Evolutionary conservation across 208 protist genomes (phyloP).

Genomic region (Trypanosoma mega): DNA sequence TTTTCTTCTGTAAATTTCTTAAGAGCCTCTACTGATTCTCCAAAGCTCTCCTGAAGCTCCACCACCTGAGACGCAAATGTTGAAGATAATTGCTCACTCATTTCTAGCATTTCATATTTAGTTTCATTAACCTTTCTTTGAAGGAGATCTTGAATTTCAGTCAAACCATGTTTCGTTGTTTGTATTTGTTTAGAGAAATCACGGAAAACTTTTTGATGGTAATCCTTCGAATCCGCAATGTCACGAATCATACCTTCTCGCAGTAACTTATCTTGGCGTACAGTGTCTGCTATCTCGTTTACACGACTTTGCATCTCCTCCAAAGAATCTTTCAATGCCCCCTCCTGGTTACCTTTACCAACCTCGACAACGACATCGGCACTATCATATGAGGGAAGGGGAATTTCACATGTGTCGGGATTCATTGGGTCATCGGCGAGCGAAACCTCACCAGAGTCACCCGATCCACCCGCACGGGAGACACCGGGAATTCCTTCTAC

Average conservation of each 20-base stretch:
- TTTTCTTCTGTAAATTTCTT: background rate
- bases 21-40: background rate
- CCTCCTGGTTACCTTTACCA: background rate
- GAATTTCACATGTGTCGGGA: no score
- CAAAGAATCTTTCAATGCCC: no score
- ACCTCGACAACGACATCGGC: background rate
- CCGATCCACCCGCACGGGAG: background rate
- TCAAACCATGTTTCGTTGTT: background rate
- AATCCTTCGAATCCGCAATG: background rate
- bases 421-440: background rate
- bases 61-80: background rate
- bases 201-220: background rate
- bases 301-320: no score
- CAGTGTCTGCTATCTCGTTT: background rate
- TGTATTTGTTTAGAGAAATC: background rate
- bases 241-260: background rate
- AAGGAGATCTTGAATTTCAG: conserved; percentile 1
- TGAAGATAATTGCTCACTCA: background rate
- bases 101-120: background rate
- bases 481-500: background rate
- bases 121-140: background rate
- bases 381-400: no score
- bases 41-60: background rate
- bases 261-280: background rate
- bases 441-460: background rate